Base-by-base conservation (phyloP, 371 early-diverging fungal genomes). In the Neoconidiobolus thromboides region DNA sequence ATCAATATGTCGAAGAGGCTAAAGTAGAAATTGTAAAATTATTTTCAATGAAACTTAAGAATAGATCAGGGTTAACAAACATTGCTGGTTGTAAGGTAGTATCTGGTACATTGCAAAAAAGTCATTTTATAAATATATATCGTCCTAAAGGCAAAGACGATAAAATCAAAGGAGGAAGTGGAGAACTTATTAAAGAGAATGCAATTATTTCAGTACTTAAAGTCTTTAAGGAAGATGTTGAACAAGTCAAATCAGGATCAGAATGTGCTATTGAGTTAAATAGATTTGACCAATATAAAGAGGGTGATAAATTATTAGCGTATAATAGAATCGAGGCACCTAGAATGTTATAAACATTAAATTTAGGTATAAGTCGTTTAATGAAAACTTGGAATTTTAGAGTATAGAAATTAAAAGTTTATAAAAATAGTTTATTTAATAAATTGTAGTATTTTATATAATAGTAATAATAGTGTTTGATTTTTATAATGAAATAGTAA, bases 221-320 rank as follows among this genome's bases (percentile, higher is more conserved):
- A 68, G 85, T 89, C 57, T 76, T 86, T 62, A 96, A 93, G 70
- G 87, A 90, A 53, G 91, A 92, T 59, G 82, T 93, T 48, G 69
- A 70, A 39, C 91, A 92, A 71, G 89, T 83, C 37, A 76, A 80
- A 58, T 91, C 91, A 69, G 93, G 93, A 1, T 68, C 84, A 26
- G 96, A 96, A 70, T 93, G 93, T 64, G 94, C 93, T 42, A 85
- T 93, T 70, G 78, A 81, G 46, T 85, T 96, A 72, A 85, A 82
- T 15, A 85, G 81, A 2, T 91, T 87, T 64, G 69, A 70, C 1
- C 81, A 78, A 6, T 76, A 88, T 60, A 68, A 81, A 66, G 79
- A 74, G 12, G 93, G 91, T 1, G 96, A 93, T 73, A 62, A 81
- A 10, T 79, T 95, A 62, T 85, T 89, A 66, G 74, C 77, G 58